phyloP scores from a whole-genome alignment of 768 basidiomycete species.

The Panus rudis region DNA sequence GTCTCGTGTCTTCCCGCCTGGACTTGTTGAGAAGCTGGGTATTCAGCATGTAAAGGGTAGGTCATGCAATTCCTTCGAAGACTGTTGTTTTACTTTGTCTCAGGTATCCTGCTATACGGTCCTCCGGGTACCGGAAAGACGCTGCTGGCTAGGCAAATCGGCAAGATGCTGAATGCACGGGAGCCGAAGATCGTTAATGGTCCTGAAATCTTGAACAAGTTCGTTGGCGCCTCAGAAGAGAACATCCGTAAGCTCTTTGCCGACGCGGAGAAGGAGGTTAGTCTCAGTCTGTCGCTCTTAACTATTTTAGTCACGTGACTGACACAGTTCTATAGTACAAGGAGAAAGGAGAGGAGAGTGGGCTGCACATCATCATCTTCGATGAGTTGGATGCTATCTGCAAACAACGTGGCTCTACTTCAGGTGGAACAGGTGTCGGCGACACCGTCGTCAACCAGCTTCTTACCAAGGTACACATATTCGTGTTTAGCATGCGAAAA shows the following conservation, averaged over 20 bases:
- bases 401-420: constrained; percentile 94
- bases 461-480: constrained; percentile 72
- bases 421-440: constrained; percentile 92
- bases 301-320: background rate
- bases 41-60: constrained; percentile 97
- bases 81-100: background rate
- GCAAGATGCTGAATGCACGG: constrained; percentile 96
- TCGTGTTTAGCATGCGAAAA: background rate
- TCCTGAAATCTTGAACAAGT: constrained; percentile 96
- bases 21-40: constrained; percentile 92
- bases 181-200: constrained; percentile 99
- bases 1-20: constrained; percentile 96
- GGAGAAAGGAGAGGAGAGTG: constrained; percentile 94
- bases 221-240: constrained; percentile 95
- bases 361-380: constrained; percentile 98
- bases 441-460: constrained; percentile 99
- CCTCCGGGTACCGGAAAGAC: constrained; percentile 99
- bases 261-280: constrained; percentile 96
- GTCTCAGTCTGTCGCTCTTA: constrained; percentile 12
- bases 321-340: constrained; percentile 59
- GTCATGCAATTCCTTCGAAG: constrained; percentile 8
- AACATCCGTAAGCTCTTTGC: constrained; percentile 95
- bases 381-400: constrained; percentile 98
- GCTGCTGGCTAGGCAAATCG: constrained; percentile 95
- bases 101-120: constrained; percentile 90